Conservation (phyloP, 2,329 filamentous ascomycete species). For the Neopestalotiopsis rosae region DNA sequence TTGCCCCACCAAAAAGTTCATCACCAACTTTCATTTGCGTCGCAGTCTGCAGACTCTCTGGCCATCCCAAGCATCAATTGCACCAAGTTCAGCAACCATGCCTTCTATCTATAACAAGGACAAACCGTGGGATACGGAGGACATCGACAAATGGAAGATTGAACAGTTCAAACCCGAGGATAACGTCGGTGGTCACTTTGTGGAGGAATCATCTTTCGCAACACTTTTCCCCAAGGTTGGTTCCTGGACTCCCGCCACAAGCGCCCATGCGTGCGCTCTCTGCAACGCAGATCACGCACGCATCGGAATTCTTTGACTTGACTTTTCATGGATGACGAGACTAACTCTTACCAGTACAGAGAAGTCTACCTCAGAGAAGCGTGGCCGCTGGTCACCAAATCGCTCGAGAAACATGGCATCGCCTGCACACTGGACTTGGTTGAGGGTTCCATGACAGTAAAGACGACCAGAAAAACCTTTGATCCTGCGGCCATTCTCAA, state of each 20-base stretch:
- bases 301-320: neutral
- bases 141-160: constrained; percentile 96
- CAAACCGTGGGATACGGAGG: constrained; percentile 95
- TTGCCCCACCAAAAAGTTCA: constrained; percentile 14
- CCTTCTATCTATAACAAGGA: constrained; percentile 47
- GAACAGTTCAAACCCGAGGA: constrained; percentile 59
- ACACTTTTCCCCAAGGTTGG: constrained; percentile 16
- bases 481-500: constrained; percentile 94
- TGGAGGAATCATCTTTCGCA: constrained; percentile 89
- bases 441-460: constrained; percentile 95
- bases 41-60: neutral
- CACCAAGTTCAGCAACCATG: constrained; percentile 9
- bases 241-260: constrained; percentile 12
- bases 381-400: constrained; percentile 89
- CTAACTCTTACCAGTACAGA: constrained; percentile 62
- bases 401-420: constrained; percentile 86
- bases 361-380: constrained; percentile 87
- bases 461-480: constrained; percentile 84
- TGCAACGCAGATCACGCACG: constrained; percentile 72
- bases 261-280: constrained; percentile 51
- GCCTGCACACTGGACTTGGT: constrained; percentile 93
- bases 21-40: neutral
- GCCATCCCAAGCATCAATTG: neutral
- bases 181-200: constrained; percentile 84
- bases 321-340: too few relatives aligned